Percentiles rank a stretch among this genome's conserved stretches.
These are phyloP conservation scores for Epichloe baconii DNA, from an alignment of 2,329 filamentous ascomycete species.

Conservation along the genomic window DNA sequence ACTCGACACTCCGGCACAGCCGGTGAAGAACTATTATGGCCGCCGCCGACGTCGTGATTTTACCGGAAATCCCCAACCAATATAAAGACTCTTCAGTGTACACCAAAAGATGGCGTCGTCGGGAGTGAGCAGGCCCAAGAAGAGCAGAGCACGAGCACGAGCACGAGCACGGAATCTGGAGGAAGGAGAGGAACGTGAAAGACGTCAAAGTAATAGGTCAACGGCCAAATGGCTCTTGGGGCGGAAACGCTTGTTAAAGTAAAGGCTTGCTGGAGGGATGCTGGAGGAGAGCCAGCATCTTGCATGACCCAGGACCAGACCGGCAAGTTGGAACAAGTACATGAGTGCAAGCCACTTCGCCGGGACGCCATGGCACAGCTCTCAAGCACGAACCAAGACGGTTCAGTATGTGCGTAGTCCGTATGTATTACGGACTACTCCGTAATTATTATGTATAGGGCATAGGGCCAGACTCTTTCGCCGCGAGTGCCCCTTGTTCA, in stretches of 20 bases:
- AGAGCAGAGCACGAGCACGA: background rate
- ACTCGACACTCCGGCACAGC: background rate
- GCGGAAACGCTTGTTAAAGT: background rate
- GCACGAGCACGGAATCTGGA: background rate
- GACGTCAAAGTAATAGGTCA: background rate
- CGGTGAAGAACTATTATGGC: background rate
- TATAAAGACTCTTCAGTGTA: background rate
- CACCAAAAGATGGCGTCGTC: background rate
- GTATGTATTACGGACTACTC: too few relatives aligned
- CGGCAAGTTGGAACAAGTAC: background rate
- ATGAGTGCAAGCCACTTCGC: conserved; percentile 2
- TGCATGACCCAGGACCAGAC: conserved; percentile 2
- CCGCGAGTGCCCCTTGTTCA: background rate
- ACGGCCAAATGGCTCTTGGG: background rate
- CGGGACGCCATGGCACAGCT: background rate
- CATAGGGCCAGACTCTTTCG: background rate
- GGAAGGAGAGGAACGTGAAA: background rate
- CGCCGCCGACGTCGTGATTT: background rate
- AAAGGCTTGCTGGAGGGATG: background rate
- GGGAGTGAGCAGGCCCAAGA: background rate
- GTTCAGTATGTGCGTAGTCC: background rate
- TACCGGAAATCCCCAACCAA: background rate
- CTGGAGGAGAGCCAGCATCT: background rate
- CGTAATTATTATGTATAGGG: too few relatives aligned
- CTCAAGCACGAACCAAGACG: background rate